Percentiles rank a stretch among this genome's conserved stretches.
Conservation (phyloP, 108 stramenopile genomes). For the Cyclotella choctawhatcheeana region DNA sequence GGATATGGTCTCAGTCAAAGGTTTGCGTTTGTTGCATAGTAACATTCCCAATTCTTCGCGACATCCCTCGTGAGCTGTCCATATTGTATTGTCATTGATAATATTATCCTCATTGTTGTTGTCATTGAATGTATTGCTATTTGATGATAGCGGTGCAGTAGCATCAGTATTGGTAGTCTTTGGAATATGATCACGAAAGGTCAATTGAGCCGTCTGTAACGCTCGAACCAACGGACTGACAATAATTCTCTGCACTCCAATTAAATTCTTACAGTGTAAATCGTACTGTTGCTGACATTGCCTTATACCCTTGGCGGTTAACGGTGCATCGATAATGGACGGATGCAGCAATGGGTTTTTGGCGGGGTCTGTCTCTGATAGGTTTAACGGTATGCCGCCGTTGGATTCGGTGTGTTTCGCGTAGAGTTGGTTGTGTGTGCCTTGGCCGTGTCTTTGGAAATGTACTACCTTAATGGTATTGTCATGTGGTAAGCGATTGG, state of each 20-base stretch:
- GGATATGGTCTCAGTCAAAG: slow-evolving; percentile 44
- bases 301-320: slow-evolving; percentile 77
- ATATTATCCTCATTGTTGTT: no score
- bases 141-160: no score
- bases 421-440: slow-evolving; percentile 58
- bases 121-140: no score
- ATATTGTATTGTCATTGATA: slow-evolving; percentile 36
- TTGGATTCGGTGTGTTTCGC: slow-evolving; percentile 45
- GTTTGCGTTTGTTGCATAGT: slow-evolving; percentile 79
- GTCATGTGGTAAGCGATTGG: background rate
- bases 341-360: slow-evolving; percentile 74
- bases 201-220: slow-evolving; percentile 72
- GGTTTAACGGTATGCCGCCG: slow-evolving; percentile 31
- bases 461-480: slow-evolving; percentile 58
- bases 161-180: no score
- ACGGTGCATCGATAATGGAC: slow-evolving; percentile 72
- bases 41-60: slow-evolving; percentile 80
- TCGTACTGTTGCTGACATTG: slow-evolving; percentile 57
- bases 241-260: slow-evolving; percentile 64
- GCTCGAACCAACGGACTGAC: slow-evolving; percentile 71
- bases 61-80: slow-evolving; percentile 74
- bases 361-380: slow-evolving; percentile 40
- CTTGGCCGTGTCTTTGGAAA: slow-evolving; percentile 57
- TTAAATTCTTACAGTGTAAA: slow-evolving; percentile 19
- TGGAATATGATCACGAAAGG: slow-evolving; percentile 62